phyloP scores from a whole-genome alignment of 192 early-diverging fungal species.

The Backusella liffmaniae region DNA sequence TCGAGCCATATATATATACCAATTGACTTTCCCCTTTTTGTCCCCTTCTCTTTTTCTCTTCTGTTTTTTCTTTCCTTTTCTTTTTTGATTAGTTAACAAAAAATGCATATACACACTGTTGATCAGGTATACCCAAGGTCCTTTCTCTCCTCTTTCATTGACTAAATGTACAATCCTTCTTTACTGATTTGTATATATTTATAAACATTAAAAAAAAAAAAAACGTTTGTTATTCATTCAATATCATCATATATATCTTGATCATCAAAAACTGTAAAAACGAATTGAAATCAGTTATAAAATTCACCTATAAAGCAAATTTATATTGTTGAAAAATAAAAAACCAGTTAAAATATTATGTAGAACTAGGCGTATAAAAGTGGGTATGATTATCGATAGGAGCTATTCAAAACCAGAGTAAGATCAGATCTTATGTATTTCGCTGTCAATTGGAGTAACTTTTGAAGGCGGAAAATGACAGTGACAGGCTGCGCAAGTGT shows the following conservation, averaged over 20 bases:
- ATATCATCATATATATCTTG: neutral
- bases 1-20: slow-evolving; percentile 2
- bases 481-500: neutral
- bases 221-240: slow-evolving; percentile 1
- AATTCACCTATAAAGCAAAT: neutral
- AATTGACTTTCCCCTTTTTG: neutral
- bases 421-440: neutral
- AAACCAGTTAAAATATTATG: neutral
- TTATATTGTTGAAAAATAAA: neutral
- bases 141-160: slow-evolving; percentile 8
- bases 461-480: neutral
- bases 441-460: neutral
- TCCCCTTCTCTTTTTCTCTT: neutral
- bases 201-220: slow-evolving; percentile 3
- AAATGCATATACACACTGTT: slow-evolving; percentile 10
- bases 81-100: neutral
- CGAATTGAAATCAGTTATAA: too few relatives aligned
- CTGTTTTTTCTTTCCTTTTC: neutral
- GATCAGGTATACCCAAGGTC: slow-evolving; percentile 4
- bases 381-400: neutral
- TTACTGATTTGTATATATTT: slow-evolving; percentile 1
- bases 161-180: slow-evolving; percentile 1
- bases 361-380: neutral
- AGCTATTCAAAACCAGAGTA: neutral
- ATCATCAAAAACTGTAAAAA: neutral